A percentile compares a stretch with the other conserved stretches of the same genome.
Conservation (phyloP, 768 basidiomycete genomes). For the Lyophyllum decastes region DNA sequence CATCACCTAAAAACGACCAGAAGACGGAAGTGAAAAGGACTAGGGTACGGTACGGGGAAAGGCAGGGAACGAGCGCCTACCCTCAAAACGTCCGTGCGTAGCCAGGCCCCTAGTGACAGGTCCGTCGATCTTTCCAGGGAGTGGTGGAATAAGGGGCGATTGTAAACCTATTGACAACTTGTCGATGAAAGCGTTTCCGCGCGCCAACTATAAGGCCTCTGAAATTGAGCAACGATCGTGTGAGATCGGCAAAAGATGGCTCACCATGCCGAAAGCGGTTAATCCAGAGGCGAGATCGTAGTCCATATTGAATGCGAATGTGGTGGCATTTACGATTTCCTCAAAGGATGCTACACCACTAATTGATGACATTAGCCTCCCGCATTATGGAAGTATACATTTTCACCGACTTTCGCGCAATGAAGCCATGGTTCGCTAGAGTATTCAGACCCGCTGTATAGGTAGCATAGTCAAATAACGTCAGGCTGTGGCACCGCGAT, state of each 20-base stretch:
- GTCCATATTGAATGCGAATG: neutral
- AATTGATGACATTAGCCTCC: neutral
- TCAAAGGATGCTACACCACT: conserved; percentile 11
- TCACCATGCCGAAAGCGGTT: neutral
- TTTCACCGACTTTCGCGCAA: conserved; percentile 15
- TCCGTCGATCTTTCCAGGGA: conserved; percentile 15
- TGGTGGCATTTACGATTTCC: neutral
- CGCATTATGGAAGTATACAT: neutral
- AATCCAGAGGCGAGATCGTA: neutral
- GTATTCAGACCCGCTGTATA: conserved; percentile 17
- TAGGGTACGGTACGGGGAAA: too few species aligned
- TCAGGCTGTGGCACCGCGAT: neutral
- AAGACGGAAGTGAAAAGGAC: neutral
- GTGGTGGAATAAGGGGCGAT: conserved; percentile 8
- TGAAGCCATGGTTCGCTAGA: conserved; percentile 16
- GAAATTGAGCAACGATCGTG: too few species aligned
- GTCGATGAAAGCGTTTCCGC: conserved; percentile 12
- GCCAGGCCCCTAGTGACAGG: conserved; percentile 11
- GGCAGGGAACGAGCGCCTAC: neutral
- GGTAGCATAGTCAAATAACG: neutral
- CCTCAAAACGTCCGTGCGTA: conserved; percentile 15
- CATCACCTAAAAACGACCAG: conserved; percentile 6
- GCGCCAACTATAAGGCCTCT: neutral
- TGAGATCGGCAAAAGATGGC: neutral
- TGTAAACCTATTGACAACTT: conserved; percentile 14